Percentiles rank a stretch among this genome's conserved stretches.
Evolutionary conservation across 2,329 filamentous ascomycete species (phyloP).

Genomic region (Verticillium nubilum): DNA sequence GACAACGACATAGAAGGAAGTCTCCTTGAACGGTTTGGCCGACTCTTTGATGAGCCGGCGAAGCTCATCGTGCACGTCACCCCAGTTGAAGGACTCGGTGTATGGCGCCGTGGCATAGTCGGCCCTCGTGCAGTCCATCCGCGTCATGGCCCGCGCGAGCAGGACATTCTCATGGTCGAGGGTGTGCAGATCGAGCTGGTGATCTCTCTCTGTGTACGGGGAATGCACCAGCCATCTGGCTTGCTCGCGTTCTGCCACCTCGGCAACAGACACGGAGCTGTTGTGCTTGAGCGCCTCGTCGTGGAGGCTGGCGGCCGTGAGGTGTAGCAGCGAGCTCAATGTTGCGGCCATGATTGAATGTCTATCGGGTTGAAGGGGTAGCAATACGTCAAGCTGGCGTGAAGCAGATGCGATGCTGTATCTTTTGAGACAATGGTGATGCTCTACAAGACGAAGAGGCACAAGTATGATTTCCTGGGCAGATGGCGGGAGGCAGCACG

Average conservation of each 20-base stretch:
- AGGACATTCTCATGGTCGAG: constrained; percentile 62
- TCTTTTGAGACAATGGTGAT: neutral
- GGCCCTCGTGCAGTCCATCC: constrained; percentile 53
- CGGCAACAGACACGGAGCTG: constrained; percentile 3
- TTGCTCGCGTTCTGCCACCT: constrained; percentile 5
- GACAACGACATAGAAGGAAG: constrained; percentile 75
- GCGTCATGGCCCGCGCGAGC: constrained; percentile 65
- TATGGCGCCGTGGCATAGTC: constrained; percentile 79
- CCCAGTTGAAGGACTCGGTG: constrained; percentile 72
- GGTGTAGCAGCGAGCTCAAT: constrained; percentile 4
- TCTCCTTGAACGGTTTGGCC: constrained; percentile 52
- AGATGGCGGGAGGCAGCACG: neutral
- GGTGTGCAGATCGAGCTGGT: constrained; percentile 66
- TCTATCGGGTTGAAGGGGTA: neutral
- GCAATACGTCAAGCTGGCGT: too few species aligned
- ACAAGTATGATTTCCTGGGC: too few species aligned
- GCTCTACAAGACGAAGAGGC: neutral
- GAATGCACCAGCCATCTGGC: constrained; percentile 56
- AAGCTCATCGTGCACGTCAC: constrained; percentile 53
- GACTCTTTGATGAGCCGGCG: constrained; percentile 40
- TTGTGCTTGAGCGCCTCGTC: constrained; percentile 5
- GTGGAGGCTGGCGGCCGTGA: neutral
- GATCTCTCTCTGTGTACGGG: constrained; percentile 65
- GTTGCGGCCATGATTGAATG: constrained; percentile 4
- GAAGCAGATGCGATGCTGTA: neutral